Evolutionary conservation across 306 rosid genomes (phyloP).

Genomic region (Cicer chorassanicum): DNA sequence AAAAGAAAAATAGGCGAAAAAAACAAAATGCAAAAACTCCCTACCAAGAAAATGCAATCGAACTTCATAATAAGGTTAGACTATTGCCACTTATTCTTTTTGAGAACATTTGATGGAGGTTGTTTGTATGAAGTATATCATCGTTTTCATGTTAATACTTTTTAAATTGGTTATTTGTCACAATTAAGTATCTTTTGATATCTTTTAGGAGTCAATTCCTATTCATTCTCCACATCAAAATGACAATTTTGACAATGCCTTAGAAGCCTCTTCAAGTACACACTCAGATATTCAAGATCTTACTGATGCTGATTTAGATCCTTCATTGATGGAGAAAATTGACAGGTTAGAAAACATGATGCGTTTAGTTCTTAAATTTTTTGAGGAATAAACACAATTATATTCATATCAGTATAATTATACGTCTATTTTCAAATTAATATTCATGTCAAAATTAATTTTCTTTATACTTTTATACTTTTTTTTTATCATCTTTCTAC

Average conservation of each 20-base stretch:
- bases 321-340: constrained; percentile 85
- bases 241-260: constrained; percentile 47
- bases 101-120: constrained; percentile 1
- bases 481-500: neutral
- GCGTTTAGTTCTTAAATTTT: constrained; percentile 28
- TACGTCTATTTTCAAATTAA: neutral
- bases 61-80: constrained; percentile 61
- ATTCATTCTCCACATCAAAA: constrained; percentile 57
- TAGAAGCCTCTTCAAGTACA: no score
- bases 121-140: neutral
- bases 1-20: constrained; percentile 83
- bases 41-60: constrained; percentile 53
- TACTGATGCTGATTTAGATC: constrained; percentile 80
- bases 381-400: constrained; percentile 13
- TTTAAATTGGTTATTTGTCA: constrained; percentile 36
- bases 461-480: no score
- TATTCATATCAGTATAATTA: neutral
- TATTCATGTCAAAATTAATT: neutral
- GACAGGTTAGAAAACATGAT: constrained; percentile 65
- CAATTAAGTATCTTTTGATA: constrained; percentile 24
- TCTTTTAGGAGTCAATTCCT: constrained; percentile 60
- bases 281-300: neutral
- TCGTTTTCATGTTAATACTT: neutral
- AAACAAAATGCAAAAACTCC: constrained; percentile 70
- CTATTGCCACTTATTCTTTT: constrained; percentile 22